Base-by-base conservation (phyloP, 2,329 filamentous ascomycete genomes). In the Clarireedia paspali region DNA sequence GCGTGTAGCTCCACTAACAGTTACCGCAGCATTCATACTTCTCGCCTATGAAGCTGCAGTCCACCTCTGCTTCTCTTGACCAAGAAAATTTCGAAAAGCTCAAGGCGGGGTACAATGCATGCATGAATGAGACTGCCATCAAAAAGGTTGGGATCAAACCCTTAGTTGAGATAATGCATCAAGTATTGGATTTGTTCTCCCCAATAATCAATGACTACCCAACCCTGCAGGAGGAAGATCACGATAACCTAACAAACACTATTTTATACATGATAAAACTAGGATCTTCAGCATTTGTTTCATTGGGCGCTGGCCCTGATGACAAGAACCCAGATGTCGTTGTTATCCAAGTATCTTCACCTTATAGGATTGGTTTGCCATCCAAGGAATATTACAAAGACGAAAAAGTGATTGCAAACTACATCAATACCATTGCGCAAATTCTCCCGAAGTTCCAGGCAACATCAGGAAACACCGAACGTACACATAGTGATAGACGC, bases 61-160 rank as follows among this genome's bases (percentile, higher is more conserved):
- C 63, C 9, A 50, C 68, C 2, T 65, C 71, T 12, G 72, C 74
- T 45, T 75, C 73, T 3, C 71, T 73, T 1, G 82, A 85, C 56
- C 74, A 81, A 63, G 69, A 78, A 30, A 89, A 87, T 65, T 88
- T 88, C 64, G 70, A 80, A 58, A 85, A 85, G 68, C 72, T 89
- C 65, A 80, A 85, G 67, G 70, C 76, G 47, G 80, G 77, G 0
- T 89, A 88, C 63, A 71, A 81, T 59, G 79, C 84, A 36, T 90
- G 87, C 65, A 77, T 87, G 68, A 75, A 89, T 62, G 79, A 85
- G 65, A 73, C 77, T 6, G 70, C 72, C 9, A 77, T 87, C 50
- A 77, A 78, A 60, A 69, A 77, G 45, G 66, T 75, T 10, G 85
- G 84, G 2, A 71, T 78, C 5, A 67, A 74, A 57, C 84, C 85